A percentile compares a stretch with the other conserved stretches of the same genome.
Conservation (phyloP, 768 basidiomycete genomes). For the Rhizopogon vesiculosus region DNA sequence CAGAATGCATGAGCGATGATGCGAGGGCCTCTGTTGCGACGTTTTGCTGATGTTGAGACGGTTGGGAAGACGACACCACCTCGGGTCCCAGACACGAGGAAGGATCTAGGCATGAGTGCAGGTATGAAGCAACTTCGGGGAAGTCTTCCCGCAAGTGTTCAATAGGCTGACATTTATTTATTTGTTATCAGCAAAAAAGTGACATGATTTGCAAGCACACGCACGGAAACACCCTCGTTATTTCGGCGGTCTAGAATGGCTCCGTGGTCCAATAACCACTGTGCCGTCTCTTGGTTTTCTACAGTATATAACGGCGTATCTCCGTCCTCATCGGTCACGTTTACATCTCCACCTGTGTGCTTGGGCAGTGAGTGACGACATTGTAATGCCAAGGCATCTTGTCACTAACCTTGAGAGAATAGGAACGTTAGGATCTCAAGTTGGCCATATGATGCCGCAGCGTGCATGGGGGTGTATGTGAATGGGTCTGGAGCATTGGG, state of each 20-base stretch:
- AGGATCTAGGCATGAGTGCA: conserved; percentile 36
- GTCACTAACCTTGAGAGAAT: conserved; percentile 54
- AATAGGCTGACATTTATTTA: conserved; percentile 45
- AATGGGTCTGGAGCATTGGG: conserved; percentile 67
- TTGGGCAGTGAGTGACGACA: neutral
- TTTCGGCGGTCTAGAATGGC: conserved; percentile 63
- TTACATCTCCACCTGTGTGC: conserved; percentile 75
- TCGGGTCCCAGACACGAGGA: conserved; percentile 6
- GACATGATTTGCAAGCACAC: conserved; percentile 23
- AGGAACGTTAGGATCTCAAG: conserved; percentile 73
- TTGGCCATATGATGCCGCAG: conserved; percentile 90
- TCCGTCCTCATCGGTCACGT: conserved; percentile 79
- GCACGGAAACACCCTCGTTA: conserved; percentile 68
- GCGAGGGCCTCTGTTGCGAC: conserved; percentile 67
- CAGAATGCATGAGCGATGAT: conserved; percentile 56
- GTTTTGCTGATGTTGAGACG: conserved; percentile 68
- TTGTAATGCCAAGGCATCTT: neutral
- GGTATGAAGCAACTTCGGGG: conserved; percentile 57
- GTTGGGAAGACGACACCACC: conserved; percentile 21
- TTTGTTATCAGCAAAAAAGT: conserved; percentile 6
- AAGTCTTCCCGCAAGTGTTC: conserved; percentile 70
- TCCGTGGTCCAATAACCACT: conserved; percentile 74
- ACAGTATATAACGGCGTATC: conserved; percentile 93
- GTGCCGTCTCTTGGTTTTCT: conserved; percentile 75
- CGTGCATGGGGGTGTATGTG: conserved; percentile 91